Evolutionary conservation across 768 basidiomycete species (phyloP).

Genomic region (Lentinus brumalis): DNA sequence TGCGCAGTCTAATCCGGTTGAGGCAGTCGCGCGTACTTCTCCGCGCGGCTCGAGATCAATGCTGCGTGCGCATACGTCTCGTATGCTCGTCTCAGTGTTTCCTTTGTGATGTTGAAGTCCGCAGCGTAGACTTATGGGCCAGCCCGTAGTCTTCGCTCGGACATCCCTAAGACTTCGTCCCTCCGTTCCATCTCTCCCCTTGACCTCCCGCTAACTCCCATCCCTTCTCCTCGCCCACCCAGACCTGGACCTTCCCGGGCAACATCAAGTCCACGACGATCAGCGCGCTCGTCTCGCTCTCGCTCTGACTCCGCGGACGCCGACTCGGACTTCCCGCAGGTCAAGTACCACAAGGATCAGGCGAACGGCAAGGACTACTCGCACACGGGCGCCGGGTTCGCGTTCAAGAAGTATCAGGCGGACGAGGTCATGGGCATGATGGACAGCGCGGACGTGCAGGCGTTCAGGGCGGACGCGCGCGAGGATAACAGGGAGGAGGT

Average conservation of each 20-base stretch:
- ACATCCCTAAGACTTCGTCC: too few relatives aligned
- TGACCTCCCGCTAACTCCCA: too few relatives aligned
- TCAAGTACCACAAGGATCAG: slow-evolving; percentile 42
- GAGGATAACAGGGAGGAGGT: slow-evolving; percentile 25
- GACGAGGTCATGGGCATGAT: slow-evolving; percentile 27
- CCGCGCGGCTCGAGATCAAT: too few relatives aligned
- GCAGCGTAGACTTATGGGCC: too few relatives aligned
- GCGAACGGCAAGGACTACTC: slow-evolving; percentile 46
- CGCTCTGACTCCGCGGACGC: slow-evolving; percentile 41
- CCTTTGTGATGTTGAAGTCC: too few relatives aligned
- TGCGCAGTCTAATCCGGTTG: too few relatives aligned
- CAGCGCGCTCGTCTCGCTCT: slow-evolving; percentile 43
- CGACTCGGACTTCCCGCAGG: slow-evolving; percentile 43
- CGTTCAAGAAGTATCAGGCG: slow-evolving; percentile 44
- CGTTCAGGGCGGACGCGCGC: slow-evolving; percentile 23
- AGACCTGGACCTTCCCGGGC: slow-evolving; percentile 43
- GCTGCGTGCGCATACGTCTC: too few relatives aligned
- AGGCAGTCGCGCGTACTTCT: too few relatives aligned
- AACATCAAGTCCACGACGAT: slow-evolving; percentile 42
- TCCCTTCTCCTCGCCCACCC: neutral
- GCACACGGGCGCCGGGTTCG: slow-evolving; percentile 42
- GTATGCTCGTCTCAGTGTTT: too few relatives aligned
- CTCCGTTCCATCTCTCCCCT: too few relatives aligned
- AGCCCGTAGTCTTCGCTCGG: too few relatives aligned
- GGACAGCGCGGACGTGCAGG: slow-evolving; percentile 28